Conservation (phyloP, 345 rosid genomes). For the Dovyalis caffra region DNA sequence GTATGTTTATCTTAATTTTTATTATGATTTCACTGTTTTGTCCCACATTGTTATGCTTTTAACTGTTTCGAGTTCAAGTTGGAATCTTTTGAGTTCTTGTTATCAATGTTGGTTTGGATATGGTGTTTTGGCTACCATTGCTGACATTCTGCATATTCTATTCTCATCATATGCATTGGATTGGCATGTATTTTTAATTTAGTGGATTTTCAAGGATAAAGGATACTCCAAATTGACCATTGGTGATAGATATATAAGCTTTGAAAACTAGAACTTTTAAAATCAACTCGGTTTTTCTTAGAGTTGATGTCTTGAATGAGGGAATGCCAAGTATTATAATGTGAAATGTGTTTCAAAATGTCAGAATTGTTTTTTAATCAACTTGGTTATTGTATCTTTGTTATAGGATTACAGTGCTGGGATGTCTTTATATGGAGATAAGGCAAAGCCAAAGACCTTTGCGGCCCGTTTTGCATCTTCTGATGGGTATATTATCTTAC, state of each 20-base stretch:
- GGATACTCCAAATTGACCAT: not conserved
- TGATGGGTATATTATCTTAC: conserved; percentile 59
- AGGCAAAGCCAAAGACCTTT: conserved; percentile 77
- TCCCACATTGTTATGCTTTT: not conserved
- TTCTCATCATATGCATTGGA: not conserved
- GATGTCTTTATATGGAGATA: conserved; percentile 80
- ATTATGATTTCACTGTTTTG: not conserved
- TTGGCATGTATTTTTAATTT: not conserved
- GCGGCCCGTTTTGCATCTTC: conserved; percentile 84
- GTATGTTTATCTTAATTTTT: conserved; percentile 18
- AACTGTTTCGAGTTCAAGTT: not conserved
- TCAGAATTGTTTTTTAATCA: not conserved
- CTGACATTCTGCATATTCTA: not conserved
- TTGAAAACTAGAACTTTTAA: not conserved
- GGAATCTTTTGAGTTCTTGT: not conserved
- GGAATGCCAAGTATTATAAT: not conserved
- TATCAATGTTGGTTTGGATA: not conserved
- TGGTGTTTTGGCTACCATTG: not conserved
- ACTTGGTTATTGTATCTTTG: conserved; percentile 5
- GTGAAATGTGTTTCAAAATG: not conserved
- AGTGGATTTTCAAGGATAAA: not conserved
- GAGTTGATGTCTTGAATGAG: conserved; percentile 7
- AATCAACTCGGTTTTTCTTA: not conserved
- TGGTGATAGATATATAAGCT: not conserved
- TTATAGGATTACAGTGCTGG: conserved; percentile 83